These are phyloP conservation scores for Hypoxylon sp. DNA, from an alignment of 2,329 filamentous ascomycete species.

Conservation along the genomic window DNA sequence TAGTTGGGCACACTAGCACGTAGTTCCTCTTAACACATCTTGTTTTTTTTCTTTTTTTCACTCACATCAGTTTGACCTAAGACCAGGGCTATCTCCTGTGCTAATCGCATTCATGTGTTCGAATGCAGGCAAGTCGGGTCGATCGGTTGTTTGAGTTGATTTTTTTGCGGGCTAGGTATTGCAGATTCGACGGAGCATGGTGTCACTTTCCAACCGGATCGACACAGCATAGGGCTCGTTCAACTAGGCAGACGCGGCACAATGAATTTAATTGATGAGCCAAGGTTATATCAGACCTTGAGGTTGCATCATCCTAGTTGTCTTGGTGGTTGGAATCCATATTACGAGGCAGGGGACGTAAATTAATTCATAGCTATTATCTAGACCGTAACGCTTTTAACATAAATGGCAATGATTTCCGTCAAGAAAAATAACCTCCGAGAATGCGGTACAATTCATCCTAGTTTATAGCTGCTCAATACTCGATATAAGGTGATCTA, in stretches of 20 bases:
- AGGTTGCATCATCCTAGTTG: slow-evolving; percentile 25
- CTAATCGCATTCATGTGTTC: not conserved
- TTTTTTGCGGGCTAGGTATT: not conserved
- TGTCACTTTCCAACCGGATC: not conserved
- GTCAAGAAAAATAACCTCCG: slow-evolving; percentile 3
- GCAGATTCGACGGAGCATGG: not conserved
- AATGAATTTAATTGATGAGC: not conserved
- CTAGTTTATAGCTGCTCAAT: slow-evolving; percentile 70
- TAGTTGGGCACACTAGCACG: not conserved
- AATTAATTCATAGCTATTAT: slow-evolving; percentile 34
- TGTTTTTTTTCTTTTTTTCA: slow-evolving; percentile 2
- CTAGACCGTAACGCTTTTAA: slow-evolving; percentile 23
- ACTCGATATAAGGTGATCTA: slow-evolving; percentile 68
- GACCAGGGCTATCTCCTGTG: not conserved
- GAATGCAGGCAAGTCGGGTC: not conserved
- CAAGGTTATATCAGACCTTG: slow-evolving; percentile 8
- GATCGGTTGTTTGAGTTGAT: not conserved
- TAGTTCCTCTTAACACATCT: not conserved
- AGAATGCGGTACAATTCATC: slow-evolving; percentile 28
- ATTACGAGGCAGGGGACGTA: slow-evolving; percentile 26
- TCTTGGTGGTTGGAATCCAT: slow-evolving; percentile 20
- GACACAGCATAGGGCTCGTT: not conserved
- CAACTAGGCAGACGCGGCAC: not conserved
- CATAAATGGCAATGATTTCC: slow-evolving; percentile 22
- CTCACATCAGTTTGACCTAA: not conserved